Percentiles rank a stretch among this genome's conserved stretches.
phyloP scores from a whole-genome alignment of 495 filamentous ascomycete species.

The Aspergillus egyptiacus region DNA sequence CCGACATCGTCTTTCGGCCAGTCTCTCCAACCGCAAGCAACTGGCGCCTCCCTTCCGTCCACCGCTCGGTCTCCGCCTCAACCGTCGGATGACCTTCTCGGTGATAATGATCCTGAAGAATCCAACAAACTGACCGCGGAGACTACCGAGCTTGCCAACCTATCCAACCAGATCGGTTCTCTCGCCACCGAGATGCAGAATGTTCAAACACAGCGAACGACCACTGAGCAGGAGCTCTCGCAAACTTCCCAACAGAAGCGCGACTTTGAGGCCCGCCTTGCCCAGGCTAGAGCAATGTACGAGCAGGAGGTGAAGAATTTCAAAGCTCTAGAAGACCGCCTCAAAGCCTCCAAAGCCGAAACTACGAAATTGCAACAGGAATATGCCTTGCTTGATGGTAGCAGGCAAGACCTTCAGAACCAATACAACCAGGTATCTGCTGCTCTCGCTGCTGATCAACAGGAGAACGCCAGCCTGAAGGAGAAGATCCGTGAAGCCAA shows the following conservation, averaged over 20 bases:
- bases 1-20: conserved; percentile 89
- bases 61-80: conserved; percentile 45
- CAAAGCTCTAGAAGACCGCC: conserved; percentile 74
- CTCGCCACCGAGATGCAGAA: conserved; percentile 90
- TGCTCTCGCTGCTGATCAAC: conserved; percentile 77
- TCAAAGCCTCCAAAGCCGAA: conserved; percentile 67
- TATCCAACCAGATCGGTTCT: conserved; percentile 89
- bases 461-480: conserved; percentile 79
- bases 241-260: conserved; percentile 79
- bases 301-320: conserved; percentile 88
- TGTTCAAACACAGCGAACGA: conserved; percentile 70
- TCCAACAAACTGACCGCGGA: conserved; percentile 82
- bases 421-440: conserved; percentile 72
- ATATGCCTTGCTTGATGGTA: conserved; percentile 72
- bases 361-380: conserved; percentile 79
- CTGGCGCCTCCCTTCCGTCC: conserved; percentile 51
- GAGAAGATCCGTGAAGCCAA: conserved; percentile 81
- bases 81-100: conserved; percentile 82
- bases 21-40: conserved; percentile 68
- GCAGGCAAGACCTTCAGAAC: conserved; percentile 74
- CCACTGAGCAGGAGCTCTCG: conserved; percentile 71
- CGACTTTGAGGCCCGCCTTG: conserved; percentile 80
- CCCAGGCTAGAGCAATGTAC: conserved; percentile 78
- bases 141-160: conserved; percentile 88
- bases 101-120: conserved; percentile 85